Percentiles rank a stretch among this genome's conserved stretches.
Conservation (phyloP, 495 filamentous ascomycete genomes). For the Penicillium argentinense region DNA sequence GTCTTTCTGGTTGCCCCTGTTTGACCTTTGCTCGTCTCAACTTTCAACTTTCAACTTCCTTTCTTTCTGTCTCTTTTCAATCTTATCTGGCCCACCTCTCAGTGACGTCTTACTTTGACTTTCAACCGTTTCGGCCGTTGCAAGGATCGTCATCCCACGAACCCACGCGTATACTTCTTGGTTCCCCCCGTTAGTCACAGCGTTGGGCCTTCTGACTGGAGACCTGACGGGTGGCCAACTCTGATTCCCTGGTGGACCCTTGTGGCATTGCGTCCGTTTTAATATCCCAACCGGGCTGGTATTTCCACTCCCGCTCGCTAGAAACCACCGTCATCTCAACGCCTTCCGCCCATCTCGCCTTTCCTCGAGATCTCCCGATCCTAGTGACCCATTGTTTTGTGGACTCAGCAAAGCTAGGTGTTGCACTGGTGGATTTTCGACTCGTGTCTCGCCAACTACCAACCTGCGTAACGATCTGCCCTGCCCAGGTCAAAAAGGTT, state of each 20-base stretch:
- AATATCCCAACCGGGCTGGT: constrained; percentile 22
- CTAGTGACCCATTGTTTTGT: constrained; percentile 10
- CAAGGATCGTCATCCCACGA: constrained; percentile 11
- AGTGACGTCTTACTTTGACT: background rate
- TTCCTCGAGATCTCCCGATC: constrained; percentile 18
- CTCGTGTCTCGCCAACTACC: constrained; percentile 14
- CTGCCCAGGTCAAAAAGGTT: background rate
- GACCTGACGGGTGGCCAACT: constrained; percentile 7
- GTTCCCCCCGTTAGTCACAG: background rate
- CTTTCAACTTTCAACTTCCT: background rate
- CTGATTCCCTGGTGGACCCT: constrained; percentile 26
- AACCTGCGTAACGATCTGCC: constrained; percentile 27
- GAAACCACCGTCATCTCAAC: no score
- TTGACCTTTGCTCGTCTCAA: background rate
- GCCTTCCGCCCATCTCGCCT: background rate
- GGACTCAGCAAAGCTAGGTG: no score
- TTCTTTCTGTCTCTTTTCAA: background rate
- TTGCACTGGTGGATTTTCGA: constrained; percentile 11
- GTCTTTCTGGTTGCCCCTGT: no score
- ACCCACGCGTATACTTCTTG: constrained; percentile 5
- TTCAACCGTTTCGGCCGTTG: constrained; percentile 19
- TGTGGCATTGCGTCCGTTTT: constrained; percentile 21
- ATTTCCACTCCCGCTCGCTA: constrained; percentile 27
- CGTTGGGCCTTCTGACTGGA: background rate
- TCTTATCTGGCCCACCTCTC: background rate